Conservation (phyloP, 2,329 filamentous ascomycete species). For the Scedosporium dehoogii region DNA sequence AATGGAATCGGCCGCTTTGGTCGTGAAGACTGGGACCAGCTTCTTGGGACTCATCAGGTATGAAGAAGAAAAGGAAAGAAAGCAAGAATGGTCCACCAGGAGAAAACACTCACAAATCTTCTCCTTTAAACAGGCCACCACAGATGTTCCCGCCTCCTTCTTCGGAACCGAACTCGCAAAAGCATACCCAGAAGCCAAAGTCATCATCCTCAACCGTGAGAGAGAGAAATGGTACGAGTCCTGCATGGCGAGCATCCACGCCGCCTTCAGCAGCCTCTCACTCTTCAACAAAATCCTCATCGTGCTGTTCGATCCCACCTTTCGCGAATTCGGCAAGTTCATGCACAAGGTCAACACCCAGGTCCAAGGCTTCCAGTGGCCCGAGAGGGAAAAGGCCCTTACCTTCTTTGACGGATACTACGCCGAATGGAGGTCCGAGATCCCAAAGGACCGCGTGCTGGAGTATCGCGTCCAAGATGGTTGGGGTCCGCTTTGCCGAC, state of each 20-base stretch:
- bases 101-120: conserved; percentile 16
- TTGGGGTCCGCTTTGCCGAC: conserved; percentile 30
- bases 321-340: conserved; percentile 20
- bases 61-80: not conserved
- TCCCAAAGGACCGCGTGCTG: conserved; percentile 23
- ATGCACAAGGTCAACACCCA: conserved; percentile 16
- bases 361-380: conserved; percentile 11
- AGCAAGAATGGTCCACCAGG: not conserved
- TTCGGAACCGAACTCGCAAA: conserved; percentile 26
- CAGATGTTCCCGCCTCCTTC: conserved; percentile 47
- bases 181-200: conserved; percentile 24
- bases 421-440: conserved; percentile 22
- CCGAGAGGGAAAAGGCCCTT: conserved; percentile 25
- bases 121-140: conserved; percentile 32
- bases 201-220: conserved; percentile 28
- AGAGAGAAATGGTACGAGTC: conserved; percentile 27
- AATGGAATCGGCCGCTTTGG: conserved; percentile 16
- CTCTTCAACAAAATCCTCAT: conserved; percentile 9
- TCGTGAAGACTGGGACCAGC: conserved; percentile 33
- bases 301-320: conserved; percentile 18
- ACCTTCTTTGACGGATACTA: conserved; percentile 27
- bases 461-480: conserved; percentile 29
- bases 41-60: conserved; percentile 31
- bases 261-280: conserved; percentile 8
- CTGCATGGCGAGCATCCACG: conserved; percentile 16